Conservation (phyloP, 1,139 yeast species). For the Geotrichum candidum region DNA sequence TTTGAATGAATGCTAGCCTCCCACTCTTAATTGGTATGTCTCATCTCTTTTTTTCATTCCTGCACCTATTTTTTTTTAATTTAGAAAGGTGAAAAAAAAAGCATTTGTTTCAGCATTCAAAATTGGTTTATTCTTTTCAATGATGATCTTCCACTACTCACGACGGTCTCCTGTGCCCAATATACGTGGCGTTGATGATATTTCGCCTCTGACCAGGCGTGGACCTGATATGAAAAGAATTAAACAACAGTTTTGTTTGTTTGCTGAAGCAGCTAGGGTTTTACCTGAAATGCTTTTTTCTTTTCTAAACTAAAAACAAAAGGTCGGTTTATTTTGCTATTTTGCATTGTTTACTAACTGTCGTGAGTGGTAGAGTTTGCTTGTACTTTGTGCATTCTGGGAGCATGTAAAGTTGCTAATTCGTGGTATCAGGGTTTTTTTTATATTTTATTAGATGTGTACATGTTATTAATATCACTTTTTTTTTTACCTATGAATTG, state of each 20-base stretch:
- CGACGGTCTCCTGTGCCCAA: slow-evolving; percentile 99
- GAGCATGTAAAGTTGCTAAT: not conserved
- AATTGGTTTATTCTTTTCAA: slow-evolving; percentile 34
- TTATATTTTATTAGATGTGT: not conserved
- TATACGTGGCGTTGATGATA: slow-evolving; percentile 87
- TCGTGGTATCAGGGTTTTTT: not conserved
- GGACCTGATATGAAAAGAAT: slow-evolving; percentile 52
- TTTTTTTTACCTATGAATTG: too few relatives aligned
- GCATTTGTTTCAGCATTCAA: not conserved
- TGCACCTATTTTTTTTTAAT: not conserved
- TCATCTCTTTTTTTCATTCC: not conserved
- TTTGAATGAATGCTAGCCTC: not conserved
- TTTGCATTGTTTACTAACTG: not conserved
- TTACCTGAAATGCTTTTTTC: not conserved
- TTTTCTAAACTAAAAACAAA: too few relatives aligned
- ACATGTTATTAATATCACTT: not conserved
- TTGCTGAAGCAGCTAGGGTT: not conserved
- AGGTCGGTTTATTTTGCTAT: not conserved
- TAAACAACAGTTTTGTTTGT: not conserved
- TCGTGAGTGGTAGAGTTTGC: not conserved
- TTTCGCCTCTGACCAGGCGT: slow-evolving; percentile 99
- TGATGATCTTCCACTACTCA: slow-evolving; percentile 92
- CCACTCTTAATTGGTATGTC: not conserved
- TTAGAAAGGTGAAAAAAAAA: not conserved
- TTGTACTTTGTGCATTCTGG: not conserved